Base-by-base conservation (phyloP, 805 yeast genomes). In the Metschnikowia vanudenii region DNA sequence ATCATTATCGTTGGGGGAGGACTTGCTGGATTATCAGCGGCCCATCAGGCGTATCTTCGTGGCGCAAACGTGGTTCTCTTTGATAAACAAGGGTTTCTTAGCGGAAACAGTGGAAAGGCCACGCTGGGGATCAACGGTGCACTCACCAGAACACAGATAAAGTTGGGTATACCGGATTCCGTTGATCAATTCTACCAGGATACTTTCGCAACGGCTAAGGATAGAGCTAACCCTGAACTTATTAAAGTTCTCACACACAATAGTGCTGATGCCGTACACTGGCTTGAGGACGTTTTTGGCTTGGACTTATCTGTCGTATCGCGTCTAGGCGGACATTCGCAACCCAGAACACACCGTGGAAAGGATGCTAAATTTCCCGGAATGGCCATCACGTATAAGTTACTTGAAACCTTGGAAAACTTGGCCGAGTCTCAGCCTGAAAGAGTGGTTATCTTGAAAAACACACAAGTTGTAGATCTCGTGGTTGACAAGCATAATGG, bases 241-340 rank as follows among this genome's bases (percentile, higher is more conserved):
- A 83, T 85, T 64, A 65, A 71, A 28, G 84, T 79, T 4, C 68
- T 88, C 49, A 76, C 85, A 1, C 65, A 74, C 46, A 80, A 84
- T 37, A 82, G 89, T 2, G 80, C 78, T 5, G 76, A 73, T 36
- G 91, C 94, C 0, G 76, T 88, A 40, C 78, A 79, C 39, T 88
- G 95, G 92, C 73, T 88, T 42, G 85, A 84, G 54, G 74, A 77
- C 26, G 76, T 74, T 4, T 80, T 86, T 55, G 75, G 73, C 6
- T 66, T 86, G 41, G 87, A 83, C 55, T 67, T 88, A 46, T 76
- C 85, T 7, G 71, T 82, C 13, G 85, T 88, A 11, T 77, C 88
- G n/a, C 78, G 87, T 55, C 65, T 88, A 36, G 96, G 96, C 22
- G 96, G 96, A 2, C 95, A 88, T 60, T 82, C 90, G 1, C 80